These are phyloP conservation scores for Candida alai DNA, from an alignment of 805 yeast genomes.

Conservation along the genomic window DNA sequence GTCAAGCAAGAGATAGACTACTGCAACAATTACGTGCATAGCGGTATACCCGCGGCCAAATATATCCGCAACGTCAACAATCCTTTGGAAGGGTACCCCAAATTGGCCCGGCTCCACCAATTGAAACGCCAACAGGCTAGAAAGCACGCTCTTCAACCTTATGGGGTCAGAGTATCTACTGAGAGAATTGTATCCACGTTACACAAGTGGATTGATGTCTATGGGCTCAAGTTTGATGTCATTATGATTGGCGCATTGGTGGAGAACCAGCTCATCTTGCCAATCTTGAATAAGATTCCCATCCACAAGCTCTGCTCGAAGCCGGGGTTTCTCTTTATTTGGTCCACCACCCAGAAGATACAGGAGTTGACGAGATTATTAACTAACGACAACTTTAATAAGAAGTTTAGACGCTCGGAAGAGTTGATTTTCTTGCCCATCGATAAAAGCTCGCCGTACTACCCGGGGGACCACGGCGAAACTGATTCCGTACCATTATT, in stretches of 20 bases:
- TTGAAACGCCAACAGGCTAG: conserved; percentile 59
- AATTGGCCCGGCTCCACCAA: conserved; percentile 61
- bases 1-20: conserved; percentile 49
- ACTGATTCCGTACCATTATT: conserved; percentile 34
- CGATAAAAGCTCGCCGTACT: conserved; percentile 60
- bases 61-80: conserved; percentile 62
- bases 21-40: conserved; percentile 62
- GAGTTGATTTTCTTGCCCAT: conserved; percentile 80
- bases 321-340: conserved; percentile 82
- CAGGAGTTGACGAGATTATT: conserved; percentile 55
- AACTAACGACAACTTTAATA: conserved; percentile 47
- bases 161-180: conserved; percentile 55
- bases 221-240: conserved; percentile 72
- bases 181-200: conserved; percentile 55
- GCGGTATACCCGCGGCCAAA: conserved; percentile 34
- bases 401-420: conserved; percentile 80
- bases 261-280: conserved; percentile 66
- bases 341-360: conserved; percentile 80
- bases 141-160: conserved; percentile 55
- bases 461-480: conserved; percentile 48
- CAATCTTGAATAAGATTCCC: conserved; percentile 62
- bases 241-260: conserved; percentile 87
- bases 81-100: conserved; percentile 84
- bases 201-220: conserved; percentile 55
- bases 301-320: conserved; percentile 69